Evolutionary conservation across 352 stramenopile genomes (phyloP), one percentile per base, ranked within the genome.

Genomic region (Blastocystis sp.): DNA sequence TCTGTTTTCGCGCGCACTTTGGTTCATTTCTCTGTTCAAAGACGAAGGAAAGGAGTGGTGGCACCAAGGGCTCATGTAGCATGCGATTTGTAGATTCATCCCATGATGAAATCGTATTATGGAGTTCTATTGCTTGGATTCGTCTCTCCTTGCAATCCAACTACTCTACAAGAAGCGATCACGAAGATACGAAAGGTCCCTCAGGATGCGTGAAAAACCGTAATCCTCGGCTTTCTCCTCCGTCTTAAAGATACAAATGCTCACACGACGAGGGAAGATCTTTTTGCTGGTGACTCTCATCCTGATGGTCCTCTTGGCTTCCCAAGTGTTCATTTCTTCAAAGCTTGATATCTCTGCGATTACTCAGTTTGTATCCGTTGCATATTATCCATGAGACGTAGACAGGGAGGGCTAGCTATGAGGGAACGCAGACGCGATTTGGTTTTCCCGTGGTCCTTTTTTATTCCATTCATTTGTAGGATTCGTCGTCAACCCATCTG

Each of bases 341-440:
- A 81, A 64, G 53, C 69, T 81, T 40, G 69, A 81, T 81, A 51
- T 81, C 14, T 63, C 69, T 24, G 24, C n/a, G 14, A 32, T 81
- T 29, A 49, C 69, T 65, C 46, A 81, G 6, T 29, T 81, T 16
- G 69, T 64, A 29, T 44, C 8, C 27, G 7, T 81, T 63, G 0
- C 14, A 57, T 64, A 0, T 3, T 27, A 21, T 48, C 27, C n/a
- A n/a, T 64, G n/a, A 38, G 1, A 24, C 11, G 3, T 64, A 81
- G 69, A 24, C 46, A 16, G 34, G 46, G 11, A 38, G 27, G 21
- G 54, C 69, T 40, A 40, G 34, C 1, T 63, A 81, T 48, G 69
- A 81, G n/a, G n/a, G n/a, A 42, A 63, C 44, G 44, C 63, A 75
- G 36, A 54, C 18, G n/a, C 46, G 36, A 29, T 11, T 75, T 21